Percentiles rank a stretch among this genome's conserved stretches.
These are phyloP conservation scores for Globisporangium cystogenes DNA, from an alignment of 352 stramenopile species.

Conservation along the genomic window DNA sequence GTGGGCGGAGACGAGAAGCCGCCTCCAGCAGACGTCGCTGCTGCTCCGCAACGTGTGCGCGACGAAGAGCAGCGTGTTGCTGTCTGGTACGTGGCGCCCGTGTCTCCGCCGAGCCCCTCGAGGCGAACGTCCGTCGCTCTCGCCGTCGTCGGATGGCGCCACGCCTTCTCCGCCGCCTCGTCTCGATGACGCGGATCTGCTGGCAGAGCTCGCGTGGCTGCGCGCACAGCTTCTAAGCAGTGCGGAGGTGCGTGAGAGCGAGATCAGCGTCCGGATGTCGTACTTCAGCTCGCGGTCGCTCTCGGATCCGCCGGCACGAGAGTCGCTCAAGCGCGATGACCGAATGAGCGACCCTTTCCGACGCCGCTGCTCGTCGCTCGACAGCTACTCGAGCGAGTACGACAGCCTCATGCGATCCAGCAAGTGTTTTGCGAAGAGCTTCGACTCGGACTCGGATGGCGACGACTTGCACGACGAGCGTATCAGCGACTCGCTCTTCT, in stretches of 20 bases:
- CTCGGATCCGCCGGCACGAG: conserved; percentile 1
- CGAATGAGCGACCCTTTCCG: conserved; percentile 2
- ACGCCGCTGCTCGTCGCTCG: conserved; percentile 2
- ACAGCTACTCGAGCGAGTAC: conserved; percentile 7
- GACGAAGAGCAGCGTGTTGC: conserved; percentile 4
- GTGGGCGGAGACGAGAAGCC: conserved; percentile 3
- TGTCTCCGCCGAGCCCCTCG: neutral
- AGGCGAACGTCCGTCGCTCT: neutral
- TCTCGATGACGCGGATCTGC: neutral
- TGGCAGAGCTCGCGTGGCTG: conserved; percentile 1
- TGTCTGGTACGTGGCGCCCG: neutral
- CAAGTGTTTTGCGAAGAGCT: neutral
- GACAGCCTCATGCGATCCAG: neutral
- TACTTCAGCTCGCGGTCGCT: conserved; percentile 10
- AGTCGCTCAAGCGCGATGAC: neutral
- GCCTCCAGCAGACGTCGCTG: conserved; percentile 3
- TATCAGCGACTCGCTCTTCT: conserved; percentile 5
- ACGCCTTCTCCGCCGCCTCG: neutral
- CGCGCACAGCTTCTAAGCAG: neutral
- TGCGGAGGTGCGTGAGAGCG: conserved; percentile 1
- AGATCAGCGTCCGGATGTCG: conserved; percentile 13
- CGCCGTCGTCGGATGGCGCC: neutral
- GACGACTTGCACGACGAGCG: conserved; percentile 1
- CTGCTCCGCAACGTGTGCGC: conserved; percentile 1
- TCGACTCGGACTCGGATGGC: neutral